phyloP scores from a whole-genome alignment of 1,284 basidiomycete species.

The Puccinia sorghi region DNA sequence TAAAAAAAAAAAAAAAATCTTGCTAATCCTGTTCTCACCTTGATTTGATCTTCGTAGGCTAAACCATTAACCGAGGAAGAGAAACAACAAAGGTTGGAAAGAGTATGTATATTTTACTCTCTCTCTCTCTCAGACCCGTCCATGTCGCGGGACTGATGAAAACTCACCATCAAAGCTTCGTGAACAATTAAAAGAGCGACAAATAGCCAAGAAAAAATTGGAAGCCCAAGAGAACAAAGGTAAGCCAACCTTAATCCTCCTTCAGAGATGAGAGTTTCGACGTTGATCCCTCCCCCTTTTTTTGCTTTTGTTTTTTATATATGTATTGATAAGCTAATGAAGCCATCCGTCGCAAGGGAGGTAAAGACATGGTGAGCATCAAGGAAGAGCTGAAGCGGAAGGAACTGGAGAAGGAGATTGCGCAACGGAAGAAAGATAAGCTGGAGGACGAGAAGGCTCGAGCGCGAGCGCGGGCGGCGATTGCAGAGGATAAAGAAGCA shows the following conservation, averaged over 20 bases:
- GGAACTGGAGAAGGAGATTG: constrained; percentile 75
- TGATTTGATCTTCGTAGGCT: constrained; percentile 63
- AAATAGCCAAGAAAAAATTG: constrained; percentile 68
- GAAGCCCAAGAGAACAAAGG: constrained; percentile 70
- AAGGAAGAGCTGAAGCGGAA: constrained; percentile 73
- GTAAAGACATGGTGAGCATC: constrained; percentile 72
- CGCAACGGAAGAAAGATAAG: constrained; percentile 79
- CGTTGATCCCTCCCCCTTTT: too few species aligned
- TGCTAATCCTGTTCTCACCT: background rate
- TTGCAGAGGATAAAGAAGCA: constrained; percentile 84
- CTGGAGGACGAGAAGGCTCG: constrained; percentile 77
- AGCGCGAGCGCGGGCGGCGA: constrained; percentile 83
- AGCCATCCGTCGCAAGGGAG: constrained; percentile 75
- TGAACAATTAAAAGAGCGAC: constrained; percentile 74
- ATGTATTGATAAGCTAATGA: constrained; percentile 65
- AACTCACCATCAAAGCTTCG: constrained; percentile 60
- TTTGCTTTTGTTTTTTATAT: background rate
- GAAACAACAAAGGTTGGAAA: constrained; percentile 76
- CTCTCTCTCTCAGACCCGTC: background rate
- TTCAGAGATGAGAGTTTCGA: too few species aligned
- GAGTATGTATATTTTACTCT: constrained; percentile 59
- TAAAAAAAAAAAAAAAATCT: background rate
- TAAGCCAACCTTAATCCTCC: background rate
- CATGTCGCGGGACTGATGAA: background rate
- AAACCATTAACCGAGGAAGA: constrained; percentile 94